Conservation (phyloP, 257 asterid species). For the Gardenia jasminoides region DNA sequence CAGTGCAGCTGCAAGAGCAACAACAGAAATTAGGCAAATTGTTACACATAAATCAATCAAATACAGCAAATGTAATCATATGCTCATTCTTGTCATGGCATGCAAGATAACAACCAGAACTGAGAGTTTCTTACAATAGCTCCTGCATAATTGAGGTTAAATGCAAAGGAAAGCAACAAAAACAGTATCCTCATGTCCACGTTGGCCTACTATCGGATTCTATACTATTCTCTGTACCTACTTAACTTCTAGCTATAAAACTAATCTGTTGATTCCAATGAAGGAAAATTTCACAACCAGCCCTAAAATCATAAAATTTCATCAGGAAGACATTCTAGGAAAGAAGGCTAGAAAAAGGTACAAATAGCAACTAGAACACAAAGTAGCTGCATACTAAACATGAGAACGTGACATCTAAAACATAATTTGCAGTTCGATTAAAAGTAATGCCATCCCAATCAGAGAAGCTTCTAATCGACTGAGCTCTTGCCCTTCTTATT, state of each 20-base stretch:
- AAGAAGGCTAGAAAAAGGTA: too few species aligned
- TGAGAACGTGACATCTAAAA: too few species aligned
- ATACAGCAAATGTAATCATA: not conserved
- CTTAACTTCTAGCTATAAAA: not conserved
- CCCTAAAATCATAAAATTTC: too few species aligned
- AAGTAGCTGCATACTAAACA: not conserved
- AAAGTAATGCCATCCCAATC: too few species aligned
- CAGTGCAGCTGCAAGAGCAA: constrained; percentile 69
- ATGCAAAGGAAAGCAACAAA: not conserved
- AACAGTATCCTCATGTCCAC: not conserved
- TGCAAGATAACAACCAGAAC: not conserved
- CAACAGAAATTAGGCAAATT: constrained; percentile 3
- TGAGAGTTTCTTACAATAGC: not conserved
- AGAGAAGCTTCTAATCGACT: too few species aligned
- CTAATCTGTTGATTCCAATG: not conserved
- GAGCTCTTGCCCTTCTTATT: too few species aligned
- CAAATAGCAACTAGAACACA: too few species aligned
- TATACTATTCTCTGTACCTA: not conserved
- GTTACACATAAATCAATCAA: not conserved
- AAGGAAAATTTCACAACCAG: not conserved
- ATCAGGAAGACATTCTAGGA: too few species aligned
- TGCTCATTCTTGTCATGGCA: not conserved
- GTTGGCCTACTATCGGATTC: not conserved
- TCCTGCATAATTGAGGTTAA: not conserved
- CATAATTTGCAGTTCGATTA: too few species aligned